Base-by-base conservation (phyloP, 257 asterid genomes). In the Nicotiana noctiflora region DNA sequence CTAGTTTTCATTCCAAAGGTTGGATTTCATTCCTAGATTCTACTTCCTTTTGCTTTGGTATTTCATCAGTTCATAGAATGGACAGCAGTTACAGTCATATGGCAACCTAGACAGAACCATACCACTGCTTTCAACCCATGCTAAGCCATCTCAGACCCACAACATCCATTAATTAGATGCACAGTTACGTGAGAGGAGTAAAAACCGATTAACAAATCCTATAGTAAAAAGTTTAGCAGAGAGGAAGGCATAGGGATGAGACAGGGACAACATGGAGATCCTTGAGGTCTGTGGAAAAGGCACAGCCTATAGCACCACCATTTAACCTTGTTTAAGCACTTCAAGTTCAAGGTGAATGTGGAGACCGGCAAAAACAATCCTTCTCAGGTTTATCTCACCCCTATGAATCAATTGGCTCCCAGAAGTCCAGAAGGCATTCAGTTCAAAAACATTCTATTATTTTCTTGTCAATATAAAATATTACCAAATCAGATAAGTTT, bases 281-380 rank as follows among this genome's bases (percentile, higher is more conserved):
- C 40, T 72, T 21, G 21, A 72, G 60, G 37, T 46, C 23, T 46
- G 77, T 72, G 37, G 59, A 37, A 72, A 72, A 72, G 60, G 77
- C 60, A 46, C 37, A 46, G 21, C 21, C 77, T 72, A 72, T 72
- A 1, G 60, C 25, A 15, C 57, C 53, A 68, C 77, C 77, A 68
- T 40, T 55, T 12, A 37, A 27, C 59, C 77, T 21, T 18, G 12
- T 51, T 68, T 46, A 13, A 72, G 60, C 3, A 29, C 37, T 44
- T 46, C 60, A 72, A 72, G 77, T 44, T 72, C 77, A 72, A 72
- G 77, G 46, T 72, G 77, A 72, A 72, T 46, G 60, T 72, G 23
- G 37, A 46, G 12, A 46, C 56, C 0, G 37, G 18, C 27, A 72
- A 70, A 44, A 19, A 21, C 5, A 21, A 70, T 70, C 59, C 15